Evolutionary conservation across 2,329 filamentous ascomycete species (phyloP).

Genomic region (Sporothrix sp.): DNA sequence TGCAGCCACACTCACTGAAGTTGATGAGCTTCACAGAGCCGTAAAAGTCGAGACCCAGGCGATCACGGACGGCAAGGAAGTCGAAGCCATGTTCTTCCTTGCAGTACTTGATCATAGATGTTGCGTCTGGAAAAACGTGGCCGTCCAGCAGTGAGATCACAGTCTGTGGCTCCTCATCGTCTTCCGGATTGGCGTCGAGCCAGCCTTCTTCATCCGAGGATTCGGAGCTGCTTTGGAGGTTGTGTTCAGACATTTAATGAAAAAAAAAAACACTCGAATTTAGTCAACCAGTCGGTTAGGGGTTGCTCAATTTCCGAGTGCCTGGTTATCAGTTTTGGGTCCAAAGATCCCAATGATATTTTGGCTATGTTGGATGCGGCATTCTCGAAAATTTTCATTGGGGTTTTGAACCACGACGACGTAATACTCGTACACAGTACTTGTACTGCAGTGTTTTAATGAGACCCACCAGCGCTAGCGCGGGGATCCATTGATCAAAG

Average conservation of each 20-base stretch:
- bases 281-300: too few species aligned
- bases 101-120: slow-evolving; percentile 59
- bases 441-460: too few species aligned
- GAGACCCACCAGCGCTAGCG: too few species aligned
- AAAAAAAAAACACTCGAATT: background rate
- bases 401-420: background rate
- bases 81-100: slow-evolving; percentile 58
- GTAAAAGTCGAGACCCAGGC: slow-evolving; percentile 58
- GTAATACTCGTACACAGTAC: background rate
- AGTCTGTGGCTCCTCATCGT: slow-evolving; percentile 49
- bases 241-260: slow-evolving; percentile 11
- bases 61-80: slow-evolving; percentile 49
- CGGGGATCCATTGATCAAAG: too few species aligned
- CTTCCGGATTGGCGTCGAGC: slow-evolving; percentile 33
- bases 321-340: too few species aligned
- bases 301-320: too few species aligned
- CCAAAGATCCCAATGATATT: too few species aligned
- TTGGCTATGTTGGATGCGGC: too few species aligned
- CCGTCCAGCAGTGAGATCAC: slow-evolving; percentile 61
- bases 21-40: slow-evolving; percentile 68
- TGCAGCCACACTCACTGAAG: slow-evolving; percentile 35
- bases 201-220: slow-evolving; percentile 29
- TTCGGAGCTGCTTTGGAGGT: slow-evolving; percentile 25
- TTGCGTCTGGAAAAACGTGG: slow-evolving; percentile 52
- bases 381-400: slow-evolving; percentile 14